These are phyloP conservation scores for Chaetothyriales sp. DNA, from an alignment of 2,329 filamentous ascomycete species.

Conservation along the genomic window DNA sequence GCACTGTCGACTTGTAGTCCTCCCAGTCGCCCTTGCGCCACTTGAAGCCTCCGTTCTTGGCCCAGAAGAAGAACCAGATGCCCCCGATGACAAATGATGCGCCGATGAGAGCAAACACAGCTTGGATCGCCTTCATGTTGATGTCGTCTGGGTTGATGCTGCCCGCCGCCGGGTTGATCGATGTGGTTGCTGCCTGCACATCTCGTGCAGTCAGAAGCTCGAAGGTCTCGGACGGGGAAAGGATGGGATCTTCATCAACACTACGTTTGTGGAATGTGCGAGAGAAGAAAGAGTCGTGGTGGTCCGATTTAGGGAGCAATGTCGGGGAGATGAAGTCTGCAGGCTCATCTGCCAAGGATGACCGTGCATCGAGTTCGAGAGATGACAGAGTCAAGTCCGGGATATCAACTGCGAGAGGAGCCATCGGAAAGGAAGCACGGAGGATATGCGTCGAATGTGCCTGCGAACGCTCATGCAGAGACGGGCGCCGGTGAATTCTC, in stretches of 20 bases:
- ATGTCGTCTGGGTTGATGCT: slow-evolving; percentile 27
- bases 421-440: slow-evolving; percentile 4
- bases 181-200: slow-evolving; percentile 12
- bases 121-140: slow-evolving; percentile 53
- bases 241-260: slow-evolving; percentile 7
- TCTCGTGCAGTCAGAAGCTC: slow-evolving; percentile 20
- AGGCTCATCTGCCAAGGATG: slow-evolving; percentile 1
- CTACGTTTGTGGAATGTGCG: slow-evolving; percentile 8
- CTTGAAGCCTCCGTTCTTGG: slow-evolving; percentile 84
- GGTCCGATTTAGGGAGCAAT: slow-evolving; percentile 5
- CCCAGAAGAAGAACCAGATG: slow-evolving; percentile 99
- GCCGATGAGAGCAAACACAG: slow-evolving; percentile 72
- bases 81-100: slow-evolving; percentile 55
- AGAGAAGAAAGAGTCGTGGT: slow-evolving; percentile 1
- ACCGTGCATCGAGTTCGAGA: slow-evolving; percentile 16
- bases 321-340: slow-evolving; percentile 1
- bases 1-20: slow-evolving; percentile 90
- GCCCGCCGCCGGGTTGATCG: slow-evolving; percentile 19
- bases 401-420: slow-evolving; percentile 10
- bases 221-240: slow-evolving; percentile 17
- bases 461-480: neutral
- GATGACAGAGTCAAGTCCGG: slow-evolving; percentile 15
- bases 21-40: slow-evolving; percentile 86
- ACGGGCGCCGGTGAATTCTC: neutral
- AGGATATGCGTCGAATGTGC: neutral